phyloP scores from a whole-genome alignment of 2,329 filamentous ascomycete species.

The Seiridium cupressi region DNA sequence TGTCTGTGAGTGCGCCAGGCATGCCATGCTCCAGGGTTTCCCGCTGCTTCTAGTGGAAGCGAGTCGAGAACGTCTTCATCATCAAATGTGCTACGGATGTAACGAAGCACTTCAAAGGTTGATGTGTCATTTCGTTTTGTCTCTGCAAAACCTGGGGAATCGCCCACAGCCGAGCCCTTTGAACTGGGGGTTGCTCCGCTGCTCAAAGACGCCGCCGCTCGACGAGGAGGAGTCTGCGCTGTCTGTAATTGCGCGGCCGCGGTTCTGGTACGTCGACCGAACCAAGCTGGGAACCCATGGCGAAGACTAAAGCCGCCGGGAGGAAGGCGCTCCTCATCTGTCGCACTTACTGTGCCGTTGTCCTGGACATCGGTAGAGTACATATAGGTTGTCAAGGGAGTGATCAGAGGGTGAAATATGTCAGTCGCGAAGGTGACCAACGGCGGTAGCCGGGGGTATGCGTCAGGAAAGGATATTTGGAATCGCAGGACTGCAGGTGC shows the following conservation, averaged over 20 bases:
- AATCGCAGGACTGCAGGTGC: conserved; percentile 84
- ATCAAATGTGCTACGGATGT: conserved; percentile 80
- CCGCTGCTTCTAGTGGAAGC: conserved; percentile 77
- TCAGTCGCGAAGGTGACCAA: conserved; percentile 87
- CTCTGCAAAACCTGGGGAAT: conserved; percentile 37
- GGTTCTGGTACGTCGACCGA: conserved; percentile 53
- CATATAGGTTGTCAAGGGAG: conserved; percentile 90
- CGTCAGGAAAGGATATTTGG: conserved; percentile 80
- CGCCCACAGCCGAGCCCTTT: conserved; percentile 22
- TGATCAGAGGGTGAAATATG: conserved; percentile 91
- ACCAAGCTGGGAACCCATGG: conserved; percentile 91
- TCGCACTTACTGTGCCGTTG: conserved; percentile 76
- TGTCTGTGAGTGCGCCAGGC: conserved; percentile 78
- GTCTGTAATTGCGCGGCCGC: conserved; percentile 29
- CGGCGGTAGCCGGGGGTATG: conserved; percentile 77
- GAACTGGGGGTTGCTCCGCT: conserved; percentile 22
- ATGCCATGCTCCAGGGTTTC: conserved; percentile 90
- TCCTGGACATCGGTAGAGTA: conserved; percentile 79
- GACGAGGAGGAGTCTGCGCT: conserved; percentile 25
- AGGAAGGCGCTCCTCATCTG: conserved; percentile 77
- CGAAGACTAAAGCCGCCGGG: conserved; percentile 88
- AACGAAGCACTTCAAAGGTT: conserved; percentile 70
- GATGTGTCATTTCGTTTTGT: conserved; percentile 45
- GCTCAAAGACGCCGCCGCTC: conserved; percentile 21
- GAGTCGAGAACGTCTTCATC: conserved; percentile 74